These are phyloP conservation scores for Porphyra umbilicalis DNA, from an alignment of 31 red algal species.

Conservation along the genomic window DNA sequence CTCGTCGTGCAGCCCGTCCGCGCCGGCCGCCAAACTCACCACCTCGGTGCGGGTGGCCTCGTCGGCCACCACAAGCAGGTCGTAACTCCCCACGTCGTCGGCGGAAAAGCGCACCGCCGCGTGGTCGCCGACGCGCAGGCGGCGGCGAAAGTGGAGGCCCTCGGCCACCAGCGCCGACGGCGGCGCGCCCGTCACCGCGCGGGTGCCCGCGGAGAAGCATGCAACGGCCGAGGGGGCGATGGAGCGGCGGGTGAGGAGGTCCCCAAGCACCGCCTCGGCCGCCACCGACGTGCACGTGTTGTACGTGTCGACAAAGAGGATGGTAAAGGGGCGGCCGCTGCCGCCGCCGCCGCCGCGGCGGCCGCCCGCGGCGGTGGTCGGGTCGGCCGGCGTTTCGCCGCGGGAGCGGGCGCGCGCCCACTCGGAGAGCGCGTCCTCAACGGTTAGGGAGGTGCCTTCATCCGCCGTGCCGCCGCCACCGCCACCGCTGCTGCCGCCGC, in stretches of 20 bases:
- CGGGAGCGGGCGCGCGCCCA: constrained; percentile 35
- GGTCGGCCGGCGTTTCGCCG: constrained; percentile 26
- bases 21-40: constrained; percentile 32
- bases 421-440: constrained; percentile 37
- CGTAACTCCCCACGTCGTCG: constrained; percentile 42
- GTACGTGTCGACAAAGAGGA: constrained; percentile 51
- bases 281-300: constrained; percentile 38
- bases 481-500: background rate
- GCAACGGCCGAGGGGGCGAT: constrained; percentile 5
- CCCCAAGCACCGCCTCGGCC: constrained; percentile 46
- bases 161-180: constrained; percentile 26
- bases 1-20: constrained; percentile 31
- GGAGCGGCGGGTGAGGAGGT: constrained; percentile 28
- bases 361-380: constrained; percentile 6
- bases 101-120: constrained; percentile 33
- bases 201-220: constrained; percentile 48
- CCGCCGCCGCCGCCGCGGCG: constrained; percentile 5
- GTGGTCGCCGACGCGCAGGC: constrained; percentile 41
- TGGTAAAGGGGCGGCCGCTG: constrained; percentile 5
- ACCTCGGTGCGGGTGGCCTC: constrained; percentile 29
- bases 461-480: background rate
- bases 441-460: constrained; percentile 1
- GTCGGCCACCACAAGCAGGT: constrained; percentile 39
- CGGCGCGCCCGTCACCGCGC: constrained; percentile 12
- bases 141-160: constrained; percentile 25